These are phyloP conservation scores for Protomyces inouyei DNA, from an alignment of 1,139 yeast species.

Conservation along the genomic window DNA sequence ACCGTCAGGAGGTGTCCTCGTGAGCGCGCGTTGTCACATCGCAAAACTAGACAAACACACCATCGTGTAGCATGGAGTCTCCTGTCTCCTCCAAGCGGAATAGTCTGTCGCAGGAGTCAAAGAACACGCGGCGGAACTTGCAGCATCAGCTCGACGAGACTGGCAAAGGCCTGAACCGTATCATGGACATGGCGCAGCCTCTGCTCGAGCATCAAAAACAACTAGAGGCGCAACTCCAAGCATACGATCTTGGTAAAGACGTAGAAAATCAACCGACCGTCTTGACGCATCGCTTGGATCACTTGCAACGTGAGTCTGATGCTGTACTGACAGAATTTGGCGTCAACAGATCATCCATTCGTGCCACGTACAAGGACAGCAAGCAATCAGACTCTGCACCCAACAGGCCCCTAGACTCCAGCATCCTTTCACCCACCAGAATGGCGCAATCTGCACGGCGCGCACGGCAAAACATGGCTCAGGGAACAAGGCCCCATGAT, in stretches of 20 bases:
- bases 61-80: not conserved
- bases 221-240: not conserved
- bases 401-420: not conserved
- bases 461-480: not conserved
- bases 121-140: not conserved
- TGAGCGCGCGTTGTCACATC: not conserved
- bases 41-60: not conserved
- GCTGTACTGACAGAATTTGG: not conserved
- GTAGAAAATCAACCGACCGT: not conserved
- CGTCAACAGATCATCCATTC: not conserved
- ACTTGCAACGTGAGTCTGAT: not conserved
- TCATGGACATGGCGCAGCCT: constrained; percentile 13
- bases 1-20: not conserved
- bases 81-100: not conserved
- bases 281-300: not conserved
- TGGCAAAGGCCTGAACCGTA: not conserved
- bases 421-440: not conserved
- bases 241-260: not conserved
- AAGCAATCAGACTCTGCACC: not conserved
- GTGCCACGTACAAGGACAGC: not conserved
- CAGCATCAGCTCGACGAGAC: constrained; percentile 7
- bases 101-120: not conserved
- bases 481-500: constrained; percentile 43
- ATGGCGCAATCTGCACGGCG: constrained; percentile 1
- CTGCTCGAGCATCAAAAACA: constrained; percentile 2